phyloP scores from a whole-genome alignment of 2,329 filamentous ascomycete genomes.

The Diaporthe vaccinii region DNA sequence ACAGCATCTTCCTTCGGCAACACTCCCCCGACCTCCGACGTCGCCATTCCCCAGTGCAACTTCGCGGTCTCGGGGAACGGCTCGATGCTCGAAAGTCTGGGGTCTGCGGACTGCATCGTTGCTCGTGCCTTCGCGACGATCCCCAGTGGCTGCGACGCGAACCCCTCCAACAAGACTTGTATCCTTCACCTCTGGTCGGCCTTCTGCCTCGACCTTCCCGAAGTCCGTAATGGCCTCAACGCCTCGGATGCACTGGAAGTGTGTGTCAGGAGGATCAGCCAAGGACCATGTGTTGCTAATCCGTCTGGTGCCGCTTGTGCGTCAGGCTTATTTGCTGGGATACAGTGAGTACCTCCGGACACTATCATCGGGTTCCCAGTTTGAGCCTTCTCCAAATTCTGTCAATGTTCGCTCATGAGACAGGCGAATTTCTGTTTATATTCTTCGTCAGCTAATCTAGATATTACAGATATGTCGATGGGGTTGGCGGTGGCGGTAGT shows the following conservation, averaged over 20 bases:
- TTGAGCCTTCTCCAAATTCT: too few species aligned
- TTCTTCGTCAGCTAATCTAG: background rate
- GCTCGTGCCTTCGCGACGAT: background rate
- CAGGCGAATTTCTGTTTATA: too few species aligned
- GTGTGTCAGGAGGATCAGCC: background rate
- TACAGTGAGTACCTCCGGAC: background rate
- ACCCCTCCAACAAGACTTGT: background rate
- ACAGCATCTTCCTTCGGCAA: background rate
- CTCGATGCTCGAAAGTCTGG: background rate
- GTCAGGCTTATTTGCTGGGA: background rate
- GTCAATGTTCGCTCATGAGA: too few species aligned
- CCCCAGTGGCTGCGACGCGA: background rate
- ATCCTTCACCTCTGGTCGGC: background rate
- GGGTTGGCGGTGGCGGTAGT: background rate
- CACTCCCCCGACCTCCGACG: background rate
- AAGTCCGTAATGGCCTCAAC: background rate
- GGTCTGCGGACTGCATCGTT: background rate
- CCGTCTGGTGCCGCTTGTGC: slow-evolving; percentile 1
- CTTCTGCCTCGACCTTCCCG: background rate
- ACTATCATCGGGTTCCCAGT: background rate
- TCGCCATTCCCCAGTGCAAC: background rate
- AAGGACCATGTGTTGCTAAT: background rate
- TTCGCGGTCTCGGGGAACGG: slow-evolving; percentile 6
- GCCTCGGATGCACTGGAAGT: background rate
- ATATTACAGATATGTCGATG: background rate